Evolutionary conservation across 73 alveolate species (phyloP), one percentile per base, ranked within the genome.

Genomic region (Breviolum minutum): DNA sequence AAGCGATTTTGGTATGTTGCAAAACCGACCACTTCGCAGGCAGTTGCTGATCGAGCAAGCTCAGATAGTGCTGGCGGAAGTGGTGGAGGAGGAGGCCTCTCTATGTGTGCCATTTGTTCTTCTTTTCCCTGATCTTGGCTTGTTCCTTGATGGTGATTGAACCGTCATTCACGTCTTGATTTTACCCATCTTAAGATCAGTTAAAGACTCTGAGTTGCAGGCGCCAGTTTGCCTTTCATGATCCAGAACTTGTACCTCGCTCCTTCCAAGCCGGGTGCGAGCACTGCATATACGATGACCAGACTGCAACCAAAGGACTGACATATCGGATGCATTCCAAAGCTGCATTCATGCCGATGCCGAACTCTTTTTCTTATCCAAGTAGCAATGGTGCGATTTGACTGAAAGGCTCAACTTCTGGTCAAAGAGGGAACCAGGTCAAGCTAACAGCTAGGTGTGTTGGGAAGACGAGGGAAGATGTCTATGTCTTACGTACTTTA

Each of bases 181-280:
- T 40, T 40, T 40, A 40, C 54, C 54, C 54, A 40, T 40, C 3
- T 40, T 40, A 40, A 40, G 54, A 40, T 40, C 54, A 40, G 54
- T 40, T 40, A 2, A 30, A 71, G 30, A n/a, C 10, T 8, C 87
- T 9, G 24, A 8, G 63, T 63, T 7, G 63, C 1, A 54, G 98
- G 98, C 19, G 98, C 98, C 91, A n/a, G 68, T 7, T 64, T 92
- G 68, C 98, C 98, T 10, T 92, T 92, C 98, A 92, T 92, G 98
- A 92, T 92, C 61, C 98, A 92, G 90, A 92, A 92, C 91, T 66
- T 92, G 77, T 92, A 92, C 81, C 30, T 92, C n/a, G 63, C 82
- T 61, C 98, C 98, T 22, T 27, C 40, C 63, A 92, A 76, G 74
- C 32, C 87, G 6, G 98, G 82, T 13, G 81, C 91, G 27, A 84